Base-by-base conservation (phyloP, 2,329 filamentous ascomycete species). In the Alternaria hordeiaustralica region DNA sequence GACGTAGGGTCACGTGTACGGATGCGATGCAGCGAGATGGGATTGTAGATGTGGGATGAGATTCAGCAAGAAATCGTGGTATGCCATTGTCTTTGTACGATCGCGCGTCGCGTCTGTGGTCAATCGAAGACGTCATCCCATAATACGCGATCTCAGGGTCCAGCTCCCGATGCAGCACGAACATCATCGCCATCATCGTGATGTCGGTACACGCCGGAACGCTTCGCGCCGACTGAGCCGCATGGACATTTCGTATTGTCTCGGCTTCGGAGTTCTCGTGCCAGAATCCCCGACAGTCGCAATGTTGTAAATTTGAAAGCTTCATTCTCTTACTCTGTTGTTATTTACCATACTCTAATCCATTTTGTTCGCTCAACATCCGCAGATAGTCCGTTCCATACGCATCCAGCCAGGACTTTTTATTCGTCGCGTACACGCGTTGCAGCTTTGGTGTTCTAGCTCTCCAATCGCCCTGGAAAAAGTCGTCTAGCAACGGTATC, bases 101-200 rank as follows among this genome's bases (percentile, higher is more conserved):
- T 36, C 30, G 5, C 20, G 33, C 18, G 51, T 49, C 25, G 53
- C 53, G 45, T 57, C 7, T 28, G 20, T 28, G 5, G 2, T 21
- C 10, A 60, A 55, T 63, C 56, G 44, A 63, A 63, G 60, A 63
- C 60, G 60, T 63, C 60, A 63, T 63, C 9, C 21, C 43, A 45
- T 21, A 43, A 54, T 43, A 15, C 45, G n/a, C 46, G 36, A 61
- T 63, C 50, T 50, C 60, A 60, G 56, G 60, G 57, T 63, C 60
- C 60, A 59, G 55, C 21, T 20, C 26, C 53, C 60, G 60, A 63
- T 60, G 47, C 56, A 3, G 23, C 50, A 58, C 44, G 46, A 55
- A 60, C 57, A 60, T 60, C 56, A 28, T 51, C 41, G 12, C 26
- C 30, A 60, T 63, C 60, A 60, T 63, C 55, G 55, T 41, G 18